phyloP scores from a whole-genome alignment of 495 filamentous ascomycete genomes.

The Collariella sp. region DNA sequence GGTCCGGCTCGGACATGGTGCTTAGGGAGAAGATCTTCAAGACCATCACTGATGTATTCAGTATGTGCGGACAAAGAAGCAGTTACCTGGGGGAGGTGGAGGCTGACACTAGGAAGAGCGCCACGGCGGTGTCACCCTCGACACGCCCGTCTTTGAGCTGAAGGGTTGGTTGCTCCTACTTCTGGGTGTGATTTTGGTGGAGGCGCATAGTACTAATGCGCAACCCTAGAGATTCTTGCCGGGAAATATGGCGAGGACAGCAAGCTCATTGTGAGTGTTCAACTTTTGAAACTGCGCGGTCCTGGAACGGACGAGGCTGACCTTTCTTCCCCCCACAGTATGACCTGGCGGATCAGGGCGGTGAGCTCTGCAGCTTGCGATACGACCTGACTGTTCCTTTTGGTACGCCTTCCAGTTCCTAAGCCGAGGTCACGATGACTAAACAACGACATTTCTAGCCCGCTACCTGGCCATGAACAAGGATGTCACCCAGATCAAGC shows the following conservation, averaged over 20 bases:
- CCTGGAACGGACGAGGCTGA: conserved; percentile 59
- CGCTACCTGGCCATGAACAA: conserved; percentile 85
- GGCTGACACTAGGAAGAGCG: conserved; percentile 20
- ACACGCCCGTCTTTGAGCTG: conserved; percentile 45
- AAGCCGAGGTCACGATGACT: not conserved
- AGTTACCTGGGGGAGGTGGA: not conserved
- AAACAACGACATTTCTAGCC: conserved; percentile 34
- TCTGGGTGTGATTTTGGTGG: not conserved
- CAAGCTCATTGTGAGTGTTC: conserved; percentile 68
- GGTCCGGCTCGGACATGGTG: conserved; percentile 64
- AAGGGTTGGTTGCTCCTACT: conserved; percentile 18
- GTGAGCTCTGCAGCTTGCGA: conserved; percentile 72
- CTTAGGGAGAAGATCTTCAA: conserved; percentile 78
- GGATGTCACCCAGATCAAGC: conserved; percentile 63
- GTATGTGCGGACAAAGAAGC: conserved; percentile 7
- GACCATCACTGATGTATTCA: conserved; percentile 73
- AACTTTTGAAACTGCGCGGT: conserved; percentile 47
- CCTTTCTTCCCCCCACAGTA: conserved; percentile 34
- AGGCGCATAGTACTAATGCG: not conserved
- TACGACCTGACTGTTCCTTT: conserved; percentile 95
- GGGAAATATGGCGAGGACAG: conserved; percentile 91
- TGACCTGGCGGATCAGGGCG: conserved; percentile 81
- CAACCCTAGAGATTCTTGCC: conserved; percentile 50
- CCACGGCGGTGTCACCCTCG: conserved; percentile 36
- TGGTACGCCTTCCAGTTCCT: conserved; percentile 8